phyloP scores from a whole-genome alignment of 805 yeast genomes.

The Starmerella sp. region DNA sequence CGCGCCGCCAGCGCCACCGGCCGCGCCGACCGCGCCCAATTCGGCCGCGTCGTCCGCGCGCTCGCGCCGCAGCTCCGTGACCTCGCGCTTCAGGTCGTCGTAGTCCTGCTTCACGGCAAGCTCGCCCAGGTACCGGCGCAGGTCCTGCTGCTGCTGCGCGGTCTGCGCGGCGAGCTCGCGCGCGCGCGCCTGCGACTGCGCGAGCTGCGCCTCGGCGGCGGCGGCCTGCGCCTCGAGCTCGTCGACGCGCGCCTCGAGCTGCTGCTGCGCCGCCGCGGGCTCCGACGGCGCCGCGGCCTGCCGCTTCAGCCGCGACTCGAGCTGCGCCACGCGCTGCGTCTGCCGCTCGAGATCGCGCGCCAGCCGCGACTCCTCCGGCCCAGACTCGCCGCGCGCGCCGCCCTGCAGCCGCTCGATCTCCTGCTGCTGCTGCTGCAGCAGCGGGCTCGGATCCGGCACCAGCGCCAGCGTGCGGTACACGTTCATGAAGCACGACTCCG shows the following conservation, averaged over 20 bases:
- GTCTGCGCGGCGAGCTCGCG: conserved; percentile 3
- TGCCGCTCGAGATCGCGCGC: conserved; percentile 64
- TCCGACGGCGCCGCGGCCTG: conserved; percentile 15
- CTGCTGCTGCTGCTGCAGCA: conserved; percentile 41
- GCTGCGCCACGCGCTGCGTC: conserved; percentile 53
- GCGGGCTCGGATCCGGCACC: conserved; percentile 86
- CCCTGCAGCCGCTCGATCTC: conserved; percentile 26
- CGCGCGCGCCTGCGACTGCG: background rate
- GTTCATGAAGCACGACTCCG: conserved; percentile 63
- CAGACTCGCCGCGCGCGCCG: conserved; percentile 33
- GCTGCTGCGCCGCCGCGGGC: conserved; percentile 9
- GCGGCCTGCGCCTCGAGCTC: conserved; percentile 14
- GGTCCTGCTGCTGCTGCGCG: conserved; percentile 5
- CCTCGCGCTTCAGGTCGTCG: conserved; percentile 47
- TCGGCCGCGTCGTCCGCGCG: conserved; percentile 30
- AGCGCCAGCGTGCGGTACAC: conserved; percentile 69
- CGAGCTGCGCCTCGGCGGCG: background rate
- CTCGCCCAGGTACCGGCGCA: conserved; percentile 4
- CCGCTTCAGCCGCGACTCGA: conserved; percentile 54
- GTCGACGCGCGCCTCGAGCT: conserved; percentile 10
- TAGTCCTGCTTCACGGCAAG: conserved; percentile 40
- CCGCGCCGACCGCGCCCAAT: too few relatives aligned
- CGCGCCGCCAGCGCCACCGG: too few relatives aligned
- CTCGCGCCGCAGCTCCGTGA: conserved; percentile 54
- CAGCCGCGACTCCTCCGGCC: conserved; percentile 25